Percentiles rank a stretch among this genome's conserved stretches.
These are phyloP conservation scores for Boletus reticuloceps DNA, from an alignment of 768 basidiomycete genomes.

Conservation along the genomic window DNA sequence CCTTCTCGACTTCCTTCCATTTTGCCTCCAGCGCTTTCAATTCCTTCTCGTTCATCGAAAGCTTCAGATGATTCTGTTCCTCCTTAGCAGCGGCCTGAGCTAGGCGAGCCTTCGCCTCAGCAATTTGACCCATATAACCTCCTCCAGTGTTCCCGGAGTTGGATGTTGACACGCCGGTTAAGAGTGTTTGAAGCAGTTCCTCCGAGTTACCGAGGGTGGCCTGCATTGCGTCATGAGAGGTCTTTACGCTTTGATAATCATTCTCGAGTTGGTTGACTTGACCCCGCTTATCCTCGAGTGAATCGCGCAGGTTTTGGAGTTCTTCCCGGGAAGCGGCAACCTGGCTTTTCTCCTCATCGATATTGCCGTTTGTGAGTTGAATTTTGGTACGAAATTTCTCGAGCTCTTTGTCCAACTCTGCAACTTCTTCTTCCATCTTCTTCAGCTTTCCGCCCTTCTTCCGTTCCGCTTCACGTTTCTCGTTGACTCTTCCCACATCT, in stretches of 20 bases:
- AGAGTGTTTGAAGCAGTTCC: conserved; percentile 90
- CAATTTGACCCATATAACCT: conserved; percentile 96
- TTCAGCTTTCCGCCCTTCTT: conserved; percentile 92
- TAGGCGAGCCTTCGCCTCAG: conserved; percentile 72
- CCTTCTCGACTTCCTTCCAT: conserved; percentile 82
- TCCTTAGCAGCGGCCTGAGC: conserved; percentile 82
- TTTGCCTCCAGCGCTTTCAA: conserved; percentile 69
- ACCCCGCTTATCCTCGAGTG: conserved; percentile 55
- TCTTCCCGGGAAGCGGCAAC: conserved; percentile 51
- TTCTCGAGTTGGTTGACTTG: conserved; percentile 56
- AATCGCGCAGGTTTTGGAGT: conserved; percentile 57
- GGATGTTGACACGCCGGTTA: conserved; percentile 84
- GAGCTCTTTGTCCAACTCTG: conserved; percentile 72
- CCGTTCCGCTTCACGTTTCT: conserved; percentile 81
- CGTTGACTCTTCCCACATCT: conserved; percentile 63
- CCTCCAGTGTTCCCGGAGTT: conserved; percentile 68
- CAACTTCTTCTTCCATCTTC: conserved; percentile 77
- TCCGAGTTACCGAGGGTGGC: conserved; percentile 70
- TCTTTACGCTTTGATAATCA: conserved; percentile 62
- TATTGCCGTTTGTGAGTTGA: conserved; percentile 72
- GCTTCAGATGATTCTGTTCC: conserved; percentile 74
- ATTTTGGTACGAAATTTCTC: conserved; percentile 83
- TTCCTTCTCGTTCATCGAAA: conserved; percentile 77
- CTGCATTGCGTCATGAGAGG: conserved; percentile 60
- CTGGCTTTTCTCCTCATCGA: conserved; percentile 75